Conservation (phyloP, 2,329 filamentous ascomycete genomes). For the Colletotrichum camelliae region DNA sequence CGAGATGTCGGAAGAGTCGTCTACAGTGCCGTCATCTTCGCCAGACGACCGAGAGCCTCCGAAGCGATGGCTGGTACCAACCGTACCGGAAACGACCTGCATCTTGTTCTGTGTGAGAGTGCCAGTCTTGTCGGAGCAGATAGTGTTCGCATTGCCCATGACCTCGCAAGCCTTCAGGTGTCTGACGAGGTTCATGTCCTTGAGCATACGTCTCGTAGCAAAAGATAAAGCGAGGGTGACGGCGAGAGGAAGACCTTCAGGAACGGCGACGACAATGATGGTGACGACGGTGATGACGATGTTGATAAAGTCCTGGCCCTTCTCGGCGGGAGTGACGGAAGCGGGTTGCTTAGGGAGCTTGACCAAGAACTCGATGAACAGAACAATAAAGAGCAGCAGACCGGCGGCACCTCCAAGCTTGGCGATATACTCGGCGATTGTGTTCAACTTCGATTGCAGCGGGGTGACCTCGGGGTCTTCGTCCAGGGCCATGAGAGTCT, state of each 20-base stretch:
- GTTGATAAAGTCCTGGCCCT: slow-evolving; percentile 78
- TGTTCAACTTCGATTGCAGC: slow-evolving; percentile 77
- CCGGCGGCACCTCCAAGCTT: slow-evolving; percentile 80
- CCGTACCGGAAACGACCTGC: slow-evolving; percentile 66
- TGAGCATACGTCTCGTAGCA: slow-evolving; percentile 78
- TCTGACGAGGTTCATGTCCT: slow-evolving; percentile 78
- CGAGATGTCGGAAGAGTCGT: slow-evolving; percentile 41
- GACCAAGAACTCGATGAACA: slow-evolving; percentile 86
- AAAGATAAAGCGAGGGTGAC: slow-evolving; percentile 81
- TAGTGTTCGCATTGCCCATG: slow-evolving; percentile 79
- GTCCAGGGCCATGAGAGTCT: slow-evolving; percentile 76
- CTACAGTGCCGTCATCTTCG: slow-evolving; percentile 27
- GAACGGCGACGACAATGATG: slow-evolving; percentile 81
- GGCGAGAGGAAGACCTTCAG: slow-evolving; percentile 77
- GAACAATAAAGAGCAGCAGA: slow-evolving; percentile 79
- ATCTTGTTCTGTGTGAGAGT: slow-evolving; percentile 74
- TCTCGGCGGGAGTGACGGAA: slow-evolving; percentile 65
- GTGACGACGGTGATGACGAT: slow-evolving; percentile 82
- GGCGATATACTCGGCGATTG: slow-evolving; percentile 78
- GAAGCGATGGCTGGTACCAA: slow-evolving; percentile 63
- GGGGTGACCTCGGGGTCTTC: slow-evolving; percentile 78
- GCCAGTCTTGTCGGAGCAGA: slow-evolving; percentile 73
- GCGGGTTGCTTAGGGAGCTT: slow-evolving; percentile 60
- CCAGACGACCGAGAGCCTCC: slow-evolving; percentile 42
- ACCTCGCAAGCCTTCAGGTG: slow-evolving; percentile 81